Evolutionary conservation across 768 basidiomycete genomes (phyloP).

Genomic region (Russula virescens): DNA sequence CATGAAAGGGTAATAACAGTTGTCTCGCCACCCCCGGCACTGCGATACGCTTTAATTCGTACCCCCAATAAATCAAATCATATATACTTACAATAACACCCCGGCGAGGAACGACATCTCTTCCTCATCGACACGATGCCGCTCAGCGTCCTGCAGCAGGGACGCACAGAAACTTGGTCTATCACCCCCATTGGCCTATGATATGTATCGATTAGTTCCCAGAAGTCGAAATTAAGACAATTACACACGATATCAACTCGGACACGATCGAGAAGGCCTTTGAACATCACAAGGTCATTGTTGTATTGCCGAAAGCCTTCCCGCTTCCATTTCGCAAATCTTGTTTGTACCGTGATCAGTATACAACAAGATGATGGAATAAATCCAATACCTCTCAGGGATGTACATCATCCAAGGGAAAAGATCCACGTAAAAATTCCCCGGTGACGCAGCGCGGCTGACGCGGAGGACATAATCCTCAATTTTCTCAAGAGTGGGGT

Average conservation of each 20-base stretch:
- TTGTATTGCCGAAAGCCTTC: neutral
- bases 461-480: neutral
- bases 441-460: neutral
- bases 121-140: neutral
- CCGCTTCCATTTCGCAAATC: too few species aligned
- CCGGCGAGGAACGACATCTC: conserved; percentile 11
- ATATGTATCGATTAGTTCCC: neutral
- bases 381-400: neutral
- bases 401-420: too few species aligned
- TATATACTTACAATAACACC: neutral
- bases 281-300: conserved; percentile 4
- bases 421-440: neutral
- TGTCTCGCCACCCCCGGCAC: conserved; percentile 14
- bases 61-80: neutral
- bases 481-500: neutral
- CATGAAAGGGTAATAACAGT: conserved; percentile 3
- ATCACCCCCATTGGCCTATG: neutral
- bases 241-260: neutral
- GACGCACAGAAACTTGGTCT: conserved; percentile 11
- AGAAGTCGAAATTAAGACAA: neutral
- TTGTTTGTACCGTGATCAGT: neutral
- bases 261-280: too few species aligned
- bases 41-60: neutral
- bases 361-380: neutral
- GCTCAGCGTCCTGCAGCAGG: neutral